Evolutionary conservation across 208 protist species (phyloP), one percentile per base, ranked within the genome.

Genomic region (Strigomonas culicis): DNA sequence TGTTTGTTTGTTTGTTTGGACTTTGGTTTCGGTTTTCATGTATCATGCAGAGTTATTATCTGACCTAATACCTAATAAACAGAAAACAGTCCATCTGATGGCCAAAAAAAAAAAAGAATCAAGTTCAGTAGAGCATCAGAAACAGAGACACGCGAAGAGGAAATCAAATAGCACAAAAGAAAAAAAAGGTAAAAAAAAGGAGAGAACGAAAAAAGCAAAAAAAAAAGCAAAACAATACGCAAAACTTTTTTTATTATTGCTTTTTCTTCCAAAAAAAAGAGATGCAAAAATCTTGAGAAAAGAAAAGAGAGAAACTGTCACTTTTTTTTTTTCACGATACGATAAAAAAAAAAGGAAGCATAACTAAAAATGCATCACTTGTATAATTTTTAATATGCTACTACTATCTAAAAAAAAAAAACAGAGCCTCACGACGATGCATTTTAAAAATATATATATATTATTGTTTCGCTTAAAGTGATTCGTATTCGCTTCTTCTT

Each of bases 281-380:
- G 47, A 64, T 46, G 47, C 6, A 4, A 10, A 58, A 7, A 64
- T 55, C 4, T 10, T 46, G 17, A 10, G 39, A n/a, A 46, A 46
- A 46, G 58, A 31, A 57, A 66, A 4, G 56, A 59, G 39, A n/a
- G 36, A 61, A 32, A 59, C 1, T 27, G 19, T 61, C 15, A 1
- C 2, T 50, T 41, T 67, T 24, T 55, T 55, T 55, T 22, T 55
- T 22, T 30, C 13, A 55, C 49, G 13, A 8, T 24, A 8, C n/a
- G n/a, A n/a, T n/a, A 11, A 65, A 10, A 66, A 64, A 65, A 61
- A 66, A 67, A 60, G 47, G 34, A 67, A 41, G 21, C 22, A 50
- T 32, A 31, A 46, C 44, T 31, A 13, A 31, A 19, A 2, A 57
- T 4, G 51, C 25, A 32, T 19, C 2, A 31, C n/a, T 21, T 24